These are phyloP conservation scores for Sphaerostilbella broomeana DNA, from an alignment of 2,329 filamentous ascomycete genomes.

Conservation along the genomic window DNA sequence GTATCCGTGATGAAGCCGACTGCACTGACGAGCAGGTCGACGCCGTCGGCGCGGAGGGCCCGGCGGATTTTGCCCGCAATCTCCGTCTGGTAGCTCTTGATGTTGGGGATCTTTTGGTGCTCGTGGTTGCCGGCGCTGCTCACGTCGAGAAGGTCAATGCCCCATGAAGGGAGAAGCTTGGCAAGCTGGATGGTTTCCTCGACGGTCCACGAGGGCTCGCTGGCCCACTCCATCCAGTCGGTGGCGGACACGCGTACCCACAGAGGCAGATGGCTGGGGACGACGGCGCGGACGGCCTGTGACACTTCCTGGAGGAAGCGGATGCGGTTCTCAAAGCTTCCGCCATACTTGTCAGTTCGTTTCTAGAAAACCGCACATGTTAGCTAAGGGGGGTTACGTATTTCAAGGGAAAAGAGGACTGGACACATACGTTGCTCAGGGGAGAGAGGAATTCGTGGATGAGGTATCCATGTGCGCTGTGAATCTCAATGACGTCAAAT, in stretches of 20 bases:
- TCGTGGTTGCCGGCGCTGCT: slow-evolving; percentile 67
- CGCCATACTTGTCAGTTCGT: slow-evolving; percentile 60
- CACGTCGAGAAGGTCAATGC: slow-evolving; percentile 79
- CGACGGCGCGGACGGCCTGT: slow-evolving; percentile 41
- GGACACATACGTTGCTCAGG: slow-evolving; percentile 42
- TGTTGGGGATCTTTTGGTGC: slow-evolving; percentile 52
- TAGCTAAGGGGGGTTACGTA: slow-evolving; percentile 2
- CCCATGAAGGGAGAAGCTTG: slow-evolving; percentile 60
- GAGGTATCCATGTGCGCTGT: slow-evolving; percentile 61
- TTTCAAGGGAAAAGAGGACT: no score
- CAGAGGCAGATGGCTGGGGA: slow-evolving; percentile 49
- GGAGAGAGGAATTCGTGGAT: slow-evolving; percentile 59
- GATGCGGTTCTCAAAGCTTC: slow-evolving; percentile 58
- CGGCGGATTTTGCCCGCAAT: slow-evolving; percentile 67
- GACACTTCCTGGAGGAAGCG: slow-evolving; percentile 53
- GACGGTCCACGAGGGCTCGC: slow-evolving; percentile 56
- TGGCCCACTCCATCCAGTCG: slow-evolving; percentile 52
- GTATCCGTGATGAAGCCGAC: slow-evolving; percentile 70
- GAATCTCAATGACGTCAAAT: slow-evolving; percentile 68
- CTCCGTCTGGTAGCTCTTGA: slow-evolving; percentile 66
- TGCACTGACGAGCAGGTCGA: slow-evolving; percentile 57
- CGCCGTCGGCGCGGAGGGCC: slow-evolving; percentile 45
- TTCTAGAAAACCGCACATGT: slow-evolving; percentile 30
- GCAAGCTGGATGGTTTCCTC: slow-evolving; percentile 62
- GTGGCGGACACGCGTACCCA: slow-evolving; percentile 55